These are phyloP conservation scores for Xanthoparmelia taractica DNA, from an alignment of 495 filamentous ascomycete genomes.

Conservation along the genomic window DNA sequence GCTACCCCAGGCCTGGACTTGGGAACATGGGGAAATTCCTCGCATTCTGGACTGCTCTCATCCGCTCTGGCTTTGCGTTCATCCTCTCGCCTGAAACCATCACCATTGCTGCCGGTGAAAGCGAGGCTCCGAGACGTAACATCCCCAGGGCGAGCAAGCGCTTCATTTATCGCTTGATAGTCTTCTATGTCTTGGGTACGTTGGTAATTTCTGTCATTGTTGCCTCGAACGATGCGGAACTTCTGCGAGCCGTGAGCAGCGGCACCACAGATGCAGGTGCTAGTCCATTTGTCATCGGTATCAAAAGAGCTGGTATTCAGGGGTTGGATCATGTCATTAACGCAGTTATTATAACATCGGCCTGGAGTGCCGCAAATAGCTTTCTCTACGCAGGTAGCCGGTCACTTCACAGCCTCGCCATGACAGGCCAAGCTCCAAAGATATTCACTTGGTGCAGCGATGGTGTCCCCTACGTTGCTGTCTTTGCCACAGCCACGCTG, in stretches of 20 bases:
- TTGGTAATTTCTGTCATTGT: constrained; percentile 50
- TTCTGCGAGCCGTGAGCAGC: constrained; percentile 46
- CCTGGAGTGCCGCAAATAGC: constrained; percentile 71
- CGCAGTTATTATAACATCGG: constrained; percentile 67
- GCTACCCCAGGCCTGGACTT: constrained; percentile 35
- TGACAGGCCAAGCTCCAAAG: constrained; percentile 65
- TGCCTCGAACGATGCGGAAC: constrained; percentile 44
- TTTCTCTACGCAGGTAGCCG: constrained; percentile 71
- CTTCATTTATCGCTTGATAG: constrained; percentile 75
- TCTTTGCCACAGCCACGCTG: constrained; percentile 54
- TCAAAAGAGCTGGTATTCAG: constrained; percentile 46
- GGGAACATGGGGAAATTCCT: constrained; percentile 52
- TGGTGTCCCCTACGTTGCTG: constrained; percentile 67
- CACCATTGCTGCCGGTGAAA: constrained; percentile 62
- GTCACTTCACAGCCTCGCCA: constrained; percentile 70
- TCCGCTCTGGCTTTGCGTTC: constrained; percentile 75
- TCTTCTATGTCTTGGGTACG: constrained; percentile 64
- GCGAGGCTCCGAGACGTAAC: constrained; percentile 64
- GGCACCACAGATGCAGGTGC: constrained; percentile 35
- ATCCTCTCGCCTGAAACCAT: constrained; percentile 71
- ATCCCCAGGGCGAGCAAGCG: constrained; percentile 72
- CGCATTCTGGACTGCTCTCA: constrained; percentile 69
- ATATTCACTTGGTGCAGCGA: constrained; percentile 60
- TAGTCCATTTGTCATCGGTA: constrained; percentile 58
- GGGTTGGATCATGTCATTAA: constrained; percentile 51